phyloP scores from a whole-genome alignment of 148 eudicot genomes.

The Camellia granthamiana region DNA sequence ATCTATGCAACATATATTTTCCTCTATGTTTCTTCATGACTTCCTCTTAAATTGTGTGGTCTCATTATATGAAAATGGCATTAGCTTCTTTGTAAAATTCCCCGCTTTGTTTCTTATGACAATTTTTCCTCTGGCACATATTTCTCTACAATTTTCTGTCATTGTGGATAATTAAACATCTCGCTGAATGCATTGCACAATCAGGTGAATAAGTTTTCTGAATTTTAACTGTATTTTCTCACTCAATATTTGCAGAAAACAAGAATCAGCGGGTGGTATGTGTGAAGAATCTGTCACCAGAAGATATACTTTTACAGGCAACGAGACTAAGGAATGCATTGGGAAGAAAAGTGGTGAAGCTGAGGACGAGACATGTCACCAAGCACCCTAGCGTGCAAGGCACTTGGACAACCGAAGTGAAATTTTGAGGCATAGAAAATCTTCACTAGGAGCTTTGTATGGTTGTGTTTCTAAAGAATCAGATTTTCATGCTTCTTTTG shows the following conservation, averaged over 20 bases:
- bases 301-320: conserved; percentile 65
- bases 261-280: conserved; percentile 75
- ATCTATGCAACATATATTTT: too few relatives aligned
- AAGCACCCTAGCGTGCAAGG: conserved; percentile 92
- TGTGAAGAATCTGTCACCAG: conserved; percentile 70
- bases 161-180: not conserved
- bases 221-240: not conserved
- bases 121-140: not conserved
- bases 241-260: conserved; percentile 42
- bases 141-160: not conserved
- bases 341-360: conserved; percentile 87
- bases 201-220: not conserved
- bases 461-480: not conserved
- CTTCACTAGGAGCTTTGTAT: not conserved
- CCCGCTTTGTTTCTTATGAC: not conserved
- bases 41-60: too few relatives aligned
- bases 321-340: conserved; percentile 75
- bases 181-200: not conserved
- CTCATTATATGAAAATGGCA: not conserved
- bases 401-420: conserved; percentile 69
- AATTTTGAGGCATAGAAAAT: conserved; percentile 34
- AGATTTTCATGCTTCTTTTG: too few relatives aligned
- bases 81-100: not conserved
- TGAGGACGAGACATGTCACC: conserved; percentile 84
- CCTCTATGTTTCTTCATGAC: too few relatives aligned